phyloP scores from a whole-genome alignment of 352 stramenopile genomes.

The Albugo candida region DNA sequence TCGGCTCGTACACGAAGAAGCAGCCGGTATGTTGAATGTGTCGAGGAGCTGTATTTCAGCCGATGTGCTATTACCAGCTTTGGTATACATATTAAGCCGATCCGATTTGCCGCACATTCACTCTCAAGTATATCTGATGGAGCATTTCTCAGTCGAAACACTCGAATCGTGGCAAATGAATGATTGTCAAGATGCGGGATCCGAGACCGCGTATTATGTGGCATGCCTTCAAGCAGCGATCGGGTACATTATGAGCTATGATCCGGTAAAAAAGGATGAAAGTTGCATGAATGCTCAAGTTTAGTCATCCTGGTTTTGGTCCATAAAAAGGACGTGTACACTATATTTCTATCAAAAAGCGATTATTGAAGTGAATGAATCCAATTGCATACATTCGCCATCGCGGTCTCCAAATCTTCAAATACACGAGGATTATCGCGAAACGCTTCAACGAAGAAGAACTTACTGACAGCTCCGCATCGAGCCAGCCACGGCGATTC shows the following conservation, averaged over 20 bases:
- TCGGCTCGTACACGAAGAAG: constrained; percentile 44
- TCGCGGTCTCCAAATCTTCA: constrained; percentile 14
- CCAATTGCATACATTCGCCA: constrained; percentile 42
- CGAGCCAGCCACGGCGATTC: constrained; percentile 53
- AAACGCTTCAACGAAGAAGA: neutral
- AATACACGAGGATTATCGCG: neutral
- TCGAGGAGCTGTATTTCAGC: constrained; percentile 39
- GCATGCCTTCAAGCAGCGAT: constrained; percentile 58
- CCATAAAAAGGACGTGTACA: constrained; percentile 7
- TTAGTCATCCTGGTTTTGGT: constrained; percentile 5
- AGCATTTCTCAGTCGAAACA: constrained; percentile 51
- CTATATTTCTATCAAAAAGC: neutral
- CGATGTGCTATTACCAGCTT: constrained; percentile 50
- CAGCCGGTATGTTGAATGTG: constrained; percentile 21
- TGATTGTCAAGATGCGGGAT: constrained; percentile 16
- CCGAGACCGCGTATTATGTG: constrained; percentile 66
- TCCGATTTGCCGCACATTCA: constrained; percentile 49
- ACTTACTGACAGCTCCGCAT: constrained; percentile 45
- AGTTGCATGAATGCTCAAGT: constrained; percentile 5
- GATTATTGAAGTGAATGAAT: constrained; percentile 44
- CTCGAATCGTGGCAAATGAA: constrained; percentile 8
- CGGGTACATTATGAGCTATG: constrained; percentile 45
- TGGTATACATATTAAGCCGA: constrained; percentile 55
- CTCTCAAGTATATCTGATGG: constrained; percentile 58
- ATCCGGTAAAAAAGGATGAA: constrained; percentile 7